Evolutionary conservation across 108 stramenopile species (phyloP).

Genomic region (Schizochytrium sp.): DNA sequence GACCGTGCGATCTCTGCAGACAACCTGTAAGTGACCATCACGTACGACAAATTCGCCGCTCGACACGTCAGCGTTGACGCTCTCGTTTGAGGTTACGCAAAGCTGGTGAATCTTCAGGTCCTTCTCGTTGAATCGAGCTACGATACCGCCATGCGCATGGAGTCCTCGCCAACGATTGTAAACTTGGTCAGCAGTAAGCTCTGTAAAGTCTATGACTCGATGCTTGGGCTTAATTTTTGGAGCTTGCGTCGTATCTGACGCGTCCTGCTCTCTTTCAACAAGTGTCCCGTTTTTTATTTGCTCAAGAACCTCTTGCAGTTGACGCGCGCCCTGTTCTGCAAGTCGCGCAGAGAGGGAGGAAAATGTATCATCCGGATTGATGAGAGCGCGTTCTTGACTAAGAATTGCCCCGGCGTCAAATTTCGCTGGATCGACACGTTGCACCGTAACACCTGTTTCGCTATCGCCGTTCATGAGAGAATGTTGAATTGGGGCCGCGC

Average conservation of each 20-base stretch:
- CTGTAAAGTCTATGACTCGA: background rate
- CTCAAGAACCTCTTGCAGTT: background rate
- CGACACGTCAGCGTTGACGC: background rate
- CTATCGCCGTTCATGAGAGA: slow-evolving; percentile 2
- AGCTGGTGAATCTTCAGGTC: background rate
- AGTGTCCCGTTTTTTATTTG: background rate
- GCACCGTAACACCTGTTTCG: background rate
- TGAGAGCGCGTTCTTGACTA: background rate
- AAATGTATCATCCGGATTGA: background rate
- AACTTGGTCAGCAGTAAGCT: background rate
- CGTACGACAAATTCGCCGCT: background rate
- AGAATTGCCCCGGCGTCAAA: background rate
- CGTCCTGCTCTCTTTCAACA: background rate
- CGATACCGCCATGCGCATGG: background rate
- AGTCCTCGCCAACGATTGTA: background rate
- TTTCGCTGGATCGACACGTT: background rate
- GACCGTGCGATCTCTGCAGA: background rate
- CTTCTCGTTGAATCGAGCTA: background rate
- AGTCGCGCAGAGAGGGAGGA: background rate
- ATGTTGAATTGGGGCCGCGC: background rate
- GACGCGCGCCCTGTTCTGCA: background rate
- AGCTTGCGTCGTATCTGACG: background rate
- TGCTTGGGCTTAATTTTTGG: background rate
- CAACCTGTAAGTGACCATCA: background rate
- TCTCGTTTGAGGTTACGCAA: background rate